Base-by-base conservation (phyloP, 176 grass and related monocot species). In the Triticum turgidum region DNA sequence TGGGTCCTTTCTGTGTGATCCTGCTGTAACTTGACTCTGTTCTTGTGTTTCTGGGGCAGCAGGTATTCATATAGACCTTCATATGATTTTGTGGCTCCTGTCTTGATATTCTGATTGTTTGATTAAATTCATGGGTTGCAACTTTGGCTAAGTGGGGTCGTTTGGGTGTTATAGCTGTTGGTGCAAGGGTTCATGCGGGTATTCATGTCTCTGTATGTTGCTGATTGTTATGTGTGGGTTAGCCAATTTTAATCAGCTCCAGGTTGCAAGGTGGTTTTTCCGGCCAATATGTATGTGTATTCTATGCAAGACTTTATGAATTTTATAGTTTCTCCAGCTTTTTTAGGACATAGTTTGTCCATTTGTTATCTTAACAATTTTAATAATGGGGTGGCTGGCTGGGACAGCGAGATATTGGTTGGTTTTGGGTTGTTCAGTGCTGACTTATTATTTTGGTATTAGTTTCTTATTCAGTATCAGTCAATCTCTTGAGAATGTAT, bases 1-100 rank as follows among this genome's bases (percentile, higher is more conserved):
- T 81, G 17, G 33, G 37, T 85, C 20, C 32, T 82, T 71, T 8
- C 7, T 13, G 6, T 62, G 78, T 64, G 64, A 82, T 14, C 47
- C 70, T 37, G 15, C n/a, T 77, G 38, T 24, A 32, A 76, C 37
- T 59, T 65, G 69, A 38, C 34, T 22, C 18, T 56, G 47, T 65
- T 58, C 47, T 72, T 72, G 67, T 80, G 11, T 79, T 84, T 64
- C 13, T 67, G 79, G 17, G 47, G 15, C 25, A 77, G 27, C 47
- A 77, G 74, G 15, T 56, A 77, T 52, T 76, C 45, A 5, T 52
- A 52, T 52, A 17, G 4, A 12, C 30, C 42, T 8, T 74, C 73
- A 30, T 76, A 32, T 77, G 47, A 76, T 56, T 54, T 77, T 77
- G 14, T 11, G 15, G 9, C 73, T 77, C 74, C 44, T 76, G 73